Base-by-base conservation (phyloP, 352 stramenopile species). In the Phytophthora litchii region DNA sequence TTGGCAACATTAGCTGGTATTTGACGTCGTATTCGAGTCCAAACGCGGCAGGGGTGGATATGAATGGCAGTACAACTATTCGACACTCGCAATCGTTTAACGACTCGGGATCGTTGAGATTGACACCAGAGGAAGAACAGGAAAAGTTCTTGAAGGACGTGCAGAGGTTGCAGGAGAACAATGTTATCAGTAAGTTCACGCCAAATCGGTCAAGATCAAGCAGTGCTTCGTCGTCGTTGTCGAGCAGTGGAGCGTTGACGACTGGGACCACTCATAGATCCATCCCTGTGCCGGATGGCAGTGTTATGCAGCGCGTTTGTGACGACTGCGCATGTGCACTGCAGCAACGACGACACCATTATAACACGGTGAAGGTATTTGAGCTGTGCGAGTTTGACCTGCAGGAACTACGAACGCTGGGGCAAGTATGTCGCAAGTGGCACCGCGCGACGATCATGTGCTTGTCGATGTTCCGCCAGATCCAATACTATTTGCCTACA, bases 381-480 rank as follows among this genome's bases (percentile, higher is more conserved):
- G 85, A 94, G 46, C 56, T 94, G 23, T 92, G 83, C n/a, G 79
- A 83, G 36, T 89, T 92, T 34, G 64, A 94, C 44, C 58, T 94
- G 41, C 75, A 87, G 46, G 80, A 92, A 47, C 67, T 94, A 25
- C 81, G 85, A 9, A 78, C 70, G 3, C 56, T 94, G 13, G 85
- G 85, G 0, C 85, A 92, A 57, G 85, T 94, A 29, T 94, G 85
- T 51, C 83, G 85, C 44, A 92, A 92, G 54, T 94, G 85, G 85
- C 85, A 94, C 46, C 85, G 85, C 51, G 85, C 85, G 20, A 91
- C 75, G 25, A 91, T 94, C 69, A 94, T 94, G 85, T 91, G 85
- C 20, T 62, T 94, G n/a, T 94, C 85, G 13, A 92, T 86, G 78
- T 92, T 94, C 34, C 85, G 85, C 23, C 85, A 94, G 72, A 92